These are phyloP conservation scores for Populus euphratica DNA, from an alignment of 345 rosid genomes.

Conservation along the genomic window DNA sequence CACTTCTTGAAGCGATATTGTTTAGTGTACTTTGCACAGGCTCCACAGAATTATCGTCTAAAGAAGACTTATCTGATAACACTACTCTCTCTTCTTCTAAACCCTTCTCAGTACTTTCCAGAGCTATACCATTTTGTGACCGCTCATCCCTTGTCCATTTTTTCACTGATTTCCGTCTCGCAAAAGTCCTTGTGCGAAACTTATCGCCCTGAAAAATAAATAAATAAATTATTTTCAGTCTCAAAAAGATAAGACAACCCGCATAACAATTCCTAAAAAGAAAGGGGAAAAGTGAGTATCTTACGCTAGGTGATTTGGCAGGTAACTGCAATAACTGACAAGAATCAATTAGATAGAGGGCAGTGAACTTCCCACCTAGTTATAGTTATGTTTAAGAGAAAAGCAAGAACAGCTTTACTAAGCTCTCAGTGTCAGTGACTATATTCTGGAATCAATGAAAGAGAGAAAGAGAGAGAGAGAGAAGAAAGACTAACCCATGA, in stretches of 20 bases:
- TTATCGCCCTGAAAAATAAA: slow-evolving; percentile 25
- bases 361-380: slow-evolving; percentile 18
- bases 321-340: not conserved
- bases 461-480: not conserved
- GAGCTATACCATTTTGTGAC: slow-evolving; percentile 18
- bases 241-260: not conserved
- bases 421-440: too few relatives aligned
- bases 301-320: slow-evolving; percentile 28
- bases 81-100: slow-evolving; percentile 22
- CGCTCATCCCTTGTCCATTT: slow-evolving; percentile 32
- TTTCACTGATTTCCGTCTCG: slow-evolving; percentile 49
- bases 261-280: not conserved
- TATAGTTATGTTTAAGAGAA: too few relatives aligned
- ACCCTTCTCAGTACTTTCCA: slow-evolving; percentile 8
- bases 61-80: slow-evolving; percentile 24
- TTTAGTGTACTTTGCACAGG: slow-evolving; percentile 18
- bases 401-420: too few relatives aligned
- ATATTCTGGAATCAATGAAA: too few relatives aligned
- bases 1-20: slow-evolving; percentile 48
- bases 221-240: not conserved
- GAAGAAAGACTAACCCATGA: slow-evolving; percentile 25
- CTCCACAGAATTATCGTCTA: slow-evolving; percentile 23
- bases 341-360: slow-evolving; percentile 6
- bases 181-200: slow-evolving; percentile 27
- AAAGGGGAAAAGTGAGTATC: slow-evolving; percentile 5